Base-by-base conservation (phyloP, 345 rosid species). In the Alliaria petiolata region DNA sequence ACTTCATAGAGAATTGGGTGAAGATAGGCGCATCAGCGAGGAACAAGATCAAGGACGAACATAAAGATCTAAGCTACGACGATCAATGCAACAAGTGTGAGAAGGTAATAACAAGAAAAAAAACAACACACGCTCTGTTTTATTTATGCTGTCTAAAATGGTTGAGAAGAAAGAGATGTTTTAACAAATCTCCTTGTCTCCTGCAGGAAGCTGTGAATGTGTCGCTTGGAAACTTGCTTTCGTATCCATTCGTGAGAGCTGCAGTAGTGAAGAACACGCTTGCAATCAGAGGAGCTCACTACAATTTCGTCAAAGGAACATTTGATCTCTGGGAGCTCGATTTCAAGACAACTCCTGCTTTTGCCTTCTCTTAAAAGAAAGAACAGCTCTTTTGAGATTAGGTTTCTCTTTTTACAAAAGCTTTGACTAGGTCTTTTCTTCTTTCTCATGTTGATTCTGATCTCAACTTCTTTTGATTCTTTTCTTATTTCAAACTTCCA, bases 1-100 rank as follows among this genome's bases (percentile, higher is more conserved):
- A 93, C 64, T 93, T 93, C 82, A 93, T 93, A 2, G 96, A 93
- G 59, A 93, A 90, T 4, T 93, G 98, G 98, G 97, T 90, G 55
- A 87, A 86, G 71, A 74, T 89, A 22, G 76, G 89, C 9, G 33
- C 86, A 51, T 77, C 86, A 13, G 98, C 98, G 26, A 93, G 83
- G 83, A 33, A 70, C 56, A 90, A 89, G 85, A 81, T 90, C 58
- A 57, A 72, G 14, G 72, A 89, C 14, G 86, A 78, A 26, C 62
- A 80, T n/a, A 70, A 82, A 2, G 71, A 64, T 9, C 7, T 70
- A n/a, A 70, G 80, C 51, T 64, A 87, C 9, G 80, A 69, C 1
- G 91, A 70, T 0, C 89, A 82, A 55, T 87, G 97, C 45, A 60
- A 65, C 34, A 40, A 44, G 69, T 93, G 98, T 81, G 98, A 91